Evolutionary conservation across 805 yeast species (phyloP).

Genomic region (Metschnikowia colocasiae): DNA sequence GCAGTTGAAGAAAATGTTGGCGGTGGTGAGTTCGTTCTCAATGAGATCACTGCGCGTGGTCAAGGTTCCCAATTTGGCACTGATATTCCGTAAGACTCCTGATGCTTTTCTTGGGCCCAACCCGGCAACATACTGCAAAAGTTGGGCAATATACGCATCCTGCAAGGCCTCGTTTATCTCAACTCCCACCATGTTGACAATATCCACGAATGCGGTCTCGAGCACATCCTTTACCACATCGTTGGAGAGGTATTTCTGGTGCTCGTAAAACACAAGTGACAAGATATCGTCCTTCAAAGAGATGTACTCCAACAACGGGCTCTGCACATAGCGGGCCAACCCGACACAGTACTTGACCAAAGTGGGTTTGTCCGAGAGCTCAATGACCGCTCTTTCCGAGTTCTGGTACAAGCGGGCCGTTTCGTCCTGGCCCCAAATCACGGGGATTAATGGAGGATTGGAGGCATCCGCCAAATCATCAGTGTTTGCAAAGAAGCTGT

Average conservation of each 20-base stretch:
- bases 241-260: constrained; percentile 66
- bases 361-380: constrained; percentile 80
- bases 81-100: constrained; percentile 78
- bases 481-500: constrained; percentile 50
- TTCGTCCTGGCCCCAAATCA: constrained; percentile 87
- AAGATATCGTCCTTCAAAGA: constrained; percentile 71
- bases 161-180: constrained; percentile 88
- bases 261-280: constrained; percentile 63
- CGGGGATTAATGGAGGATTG: constrained; percentile 55
- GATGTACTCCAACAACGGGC: constrained; percentile 88
- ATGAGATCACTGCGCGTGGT: constrained; percentile 75
- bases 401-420: constrained; percentile 85
- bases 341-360: constrained; percentile 82
- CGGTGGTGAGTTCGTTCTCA: constrained; percentile 72
- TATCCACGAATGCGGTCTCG: constrained; percentile 83
- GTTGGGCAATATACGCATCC: constrained; percentile 64
- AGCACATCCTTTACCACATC: constrained; percentile 63
- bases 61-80: constrained; percentile 54
- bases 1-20: constrained; percentile 83
- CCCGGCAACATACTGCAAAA: constrained; percentile 80
- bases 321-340: constrained; percentile 86
- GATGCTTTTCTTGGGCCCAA: constrained; percentile 94
- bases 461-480: constrained; percentile 41
- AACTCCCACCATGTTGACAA: constrained; percentile 86
- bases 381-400: constrained; percentile 68